Evolutionary conservation across 1,139 yeast genomes (phyloP), one percentile per base, ranked within the genome.

Genomic region (Wickerhamomyces sp.): DNA sequence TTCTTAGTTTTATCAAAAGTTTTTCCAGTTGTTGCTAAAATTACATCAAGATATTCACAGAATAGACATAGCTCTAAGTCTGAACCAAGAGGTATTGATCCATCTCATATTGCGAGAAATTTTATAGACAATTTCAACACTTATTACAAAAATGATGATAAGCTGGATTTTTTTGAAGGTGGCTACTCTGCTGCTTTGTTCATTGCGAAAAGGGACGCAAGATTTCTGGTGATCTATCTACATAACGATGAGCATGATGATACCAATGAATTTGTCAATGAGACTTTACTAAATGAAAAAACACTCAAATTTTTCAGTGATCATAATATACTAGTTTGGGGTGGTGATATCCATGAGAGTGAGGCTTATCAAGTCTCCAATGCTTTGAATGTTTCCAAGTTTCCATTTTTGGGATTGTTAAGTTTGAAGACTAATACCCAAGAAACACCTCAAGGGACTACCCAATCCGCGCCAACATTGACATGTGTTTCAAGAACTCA

Each of bases 301-400:
- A 80, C 89, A 46, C 66, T 78, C 8, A 66, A 68, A 10, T 67
- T 84, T 42, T 66, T 87, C 41, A 60, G 60, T 32, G 68, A 68
- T 33, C 77, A 78, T 44, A 75, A 74, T 43, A 63, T 82, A 4
- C 58, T 89, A 4, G 68, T 89, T 6, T 93, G 98, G 98, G 95
- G 94, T 34, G 96, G 97, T 9, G 86, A 87, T 60, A 78, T 86
- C 31, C 76, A 79, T 14, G 80, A 83, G 50, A 79, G 90, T 13
- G 98, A 93, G 64, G 88, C 94, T 1, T 84, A 80, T 59, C 95
- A 89, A 58, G 81, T 89, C 14, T 88, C 96, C 0, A 83, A 84
- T 59, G 79, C 85, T 41, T 74, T 91, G 49, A 78, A 79, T 49
- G 86, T 84, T 38, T 78, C 91, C 23, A 77, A 79, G 52, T 84